phyloP scores from a whole-genome alignment of 2,329 filamentous ascomycete species.

The Hysterium pulicare region DNA sequence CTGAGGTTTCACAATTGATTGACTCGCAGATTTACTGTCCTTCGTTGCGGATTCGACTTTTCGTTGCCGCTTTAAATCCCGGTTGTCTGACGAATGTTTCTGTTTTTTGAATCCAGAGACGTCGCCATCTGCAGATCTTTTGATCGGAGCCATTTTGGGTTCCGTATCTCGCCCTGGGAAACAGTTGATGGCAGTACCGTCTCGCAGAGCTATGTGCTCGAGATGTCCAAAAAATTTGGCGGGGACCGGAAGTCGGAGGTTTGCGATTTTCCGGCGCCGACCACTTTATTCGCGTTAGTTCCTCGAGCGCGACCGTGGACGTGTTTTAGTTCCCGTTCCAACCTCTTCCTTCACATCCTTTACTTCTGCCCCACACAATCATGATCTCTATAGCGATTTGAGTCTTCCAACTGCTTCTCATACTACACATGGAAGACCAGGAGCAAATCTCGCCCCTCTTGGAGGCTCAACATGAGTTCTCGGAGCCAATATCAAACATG shows the following conservation, averaged over 20 bases:
- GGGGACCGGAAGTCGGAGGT: conserved; percentile 16
- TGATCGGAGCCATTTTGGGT: conserved; percentile 42
- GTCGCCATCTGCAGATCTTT: conserved; percentile 44
- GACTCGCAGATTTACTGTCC: conserved; percentile 21
- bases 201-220: no score
- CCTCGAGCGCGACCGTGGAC: conserved; percentile 12
- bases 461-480: conserved; percentile 18
- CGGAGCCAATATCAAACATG: conserved; percentile 34
- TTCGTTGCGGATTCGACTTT: conserved; percentile 32
- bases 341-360: neutral
- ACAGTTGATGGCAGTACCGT: no score
- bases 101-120: conserved; percentile 28
- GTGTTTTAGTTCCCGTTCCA: conserved; percentile 3
- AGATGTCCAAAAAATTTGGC: conserved; percentile 16
- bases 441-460: conserved; percentile 25
- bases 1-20: conserved; percentile 21
- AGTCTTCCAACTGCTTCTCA: neutral
- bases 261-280: conserved; percentile 14
- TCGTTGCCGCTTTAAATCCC: conserved; percentile 35
- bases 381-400: no score
- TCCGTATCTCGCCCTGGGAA: no score
- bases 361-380: conserved; percentile 2
- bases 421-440: conserved; percentile 1
- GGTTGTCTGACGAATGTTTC: conserved; percentile 24
- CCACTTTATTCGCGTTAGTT: conserved; percentile 3